These are phyloP conservation scores for Umbelopsis sp. DNA, from an alignment of 192 early-diverging fungal species.

Conservation along the genomic window DNA sequence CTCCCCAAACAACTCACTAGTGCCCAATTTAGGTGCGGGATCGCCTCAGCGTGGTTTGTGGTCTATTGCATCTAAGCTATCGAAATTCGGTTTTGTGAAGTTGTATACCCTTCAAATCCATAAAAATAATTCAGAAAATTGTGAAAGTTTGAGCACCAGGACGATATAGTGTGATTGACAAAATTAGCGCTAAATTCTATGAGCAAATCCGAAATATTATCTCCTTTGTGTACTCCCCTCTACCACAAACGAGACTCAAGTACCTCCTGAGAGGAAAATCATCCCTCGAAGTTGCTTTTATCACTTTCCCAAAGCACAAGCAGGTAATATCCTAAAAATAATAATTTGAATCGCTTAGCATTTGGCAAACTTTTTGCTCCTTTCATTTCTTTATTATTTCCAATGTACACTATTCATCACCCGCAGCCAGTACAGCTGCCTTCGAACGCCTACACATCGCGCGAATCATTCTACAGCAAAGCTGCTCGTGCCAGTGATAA, in stretches of 20 bases:
- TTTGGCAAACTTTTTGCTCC: not conserved
- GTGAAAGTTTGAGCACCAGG: no score
- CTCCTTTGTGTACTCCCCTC: slow-evolving; percentile 5
- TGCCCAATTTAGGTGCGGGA: not conserved
- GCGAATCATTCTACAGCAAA: slow-evolving; percentile 8
- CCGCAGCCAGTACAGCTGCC: slow-evolving; percentile 16
- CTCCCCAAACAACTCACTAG: not conserved
- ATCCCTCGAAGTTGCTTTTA: slow-evolving; percentile 22
- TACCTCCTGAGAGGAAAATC: slow-evolving; percentile 7
- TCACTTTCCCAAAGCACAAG: not conserved
- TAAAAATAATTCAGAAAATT: no score
- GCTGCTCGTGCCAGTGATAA: not conserved
- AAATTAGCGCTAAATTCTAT: no score
- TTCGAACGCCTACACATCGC: not conserved
- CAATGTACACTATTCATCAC: slow-evolving; percentile 17
- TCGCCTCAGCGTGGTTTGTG: not conserved
- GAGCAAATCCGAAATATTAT: not conserved
- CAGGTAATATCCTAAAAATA: not conserved
- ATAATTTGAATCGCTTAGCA: not conserved
- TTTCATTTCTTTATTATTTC: not conserved
- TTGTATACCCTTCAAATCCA: no score
- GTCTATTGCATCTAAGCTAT: no score
- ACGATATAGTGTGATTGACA: no score
- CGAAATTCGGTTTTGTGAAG: no score
- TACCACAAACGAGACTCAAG: not conserved